These are phyloP conservation scores for Plectosphaerella cucumerina DNA, from an alignment of 2,329 filamentous ascomycete genomes.

Conservation along the genomic window DNA sequence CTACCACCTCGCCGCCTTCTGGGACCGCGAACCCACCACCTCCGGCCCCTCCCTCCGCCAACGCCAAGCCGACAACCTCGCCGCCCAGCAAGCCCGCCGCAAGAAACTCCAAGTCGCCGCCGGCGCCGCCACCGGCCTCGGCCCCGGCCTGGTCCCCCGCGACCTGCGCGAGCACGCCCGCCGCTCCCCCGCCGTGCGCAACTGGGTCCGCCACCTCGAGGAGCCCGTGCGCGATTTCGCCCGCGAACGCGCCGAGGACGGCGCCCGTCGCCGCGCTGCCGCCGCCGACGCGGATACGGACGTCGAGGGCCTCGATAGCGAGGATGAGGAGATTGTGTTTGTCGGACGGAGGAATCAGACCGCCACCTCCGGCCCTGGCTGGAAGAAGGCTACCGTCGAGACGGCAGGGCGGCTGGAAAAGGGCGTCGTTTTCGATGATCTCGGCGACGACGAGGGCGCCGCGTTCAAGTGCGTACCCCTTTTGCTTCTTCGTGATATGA, in stretches of 20 bases:
- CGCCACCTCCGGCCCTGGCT: conserved; percentile 30
- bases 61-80: conserved; percentile 43
- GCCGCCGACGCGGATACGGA: conserved; percentile 38
- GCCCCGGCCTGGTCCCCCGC: conserved; percentile 62
- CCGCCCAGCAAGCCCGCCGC: conserved; percentile 33
- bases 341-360: conserved; percentile 66
- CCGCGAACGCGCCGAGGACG: conserved; percentile 36
- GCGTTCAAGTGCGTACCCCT: conserved; percentile 68
- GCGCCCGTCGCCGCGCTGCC: conserved; percentile 6
- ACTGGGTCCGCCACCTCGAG: conserved; percentile 79
- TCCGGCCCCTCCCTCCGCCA: conserved; percentile 36
- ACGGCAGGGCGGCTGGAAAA: conserved; percentile 54
- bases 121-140: conserved; percentile 37
- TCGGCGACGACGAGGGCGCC: conserved; percentile 69
- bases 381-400: conserved; percentile 48
- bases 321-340: conserved; percentile 88
- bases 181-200: conserved; percentile 71
- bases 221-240: conserved; percentile 78
- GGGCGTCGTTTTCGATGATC: conserved; percentile 75
- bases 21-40: conserved; percentile 54
- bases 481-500: neutral
- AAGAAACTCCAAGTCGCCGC: conserved; percentile 40
- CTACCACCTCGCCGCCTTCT: conserved; percentile 83
- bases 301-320: conserved; percentile 39
- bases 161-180: conserved; percentile 80